Conservation (phyloP, 2,329 filamentous ascomycete species). For the Fusarium sp. region DNA sequence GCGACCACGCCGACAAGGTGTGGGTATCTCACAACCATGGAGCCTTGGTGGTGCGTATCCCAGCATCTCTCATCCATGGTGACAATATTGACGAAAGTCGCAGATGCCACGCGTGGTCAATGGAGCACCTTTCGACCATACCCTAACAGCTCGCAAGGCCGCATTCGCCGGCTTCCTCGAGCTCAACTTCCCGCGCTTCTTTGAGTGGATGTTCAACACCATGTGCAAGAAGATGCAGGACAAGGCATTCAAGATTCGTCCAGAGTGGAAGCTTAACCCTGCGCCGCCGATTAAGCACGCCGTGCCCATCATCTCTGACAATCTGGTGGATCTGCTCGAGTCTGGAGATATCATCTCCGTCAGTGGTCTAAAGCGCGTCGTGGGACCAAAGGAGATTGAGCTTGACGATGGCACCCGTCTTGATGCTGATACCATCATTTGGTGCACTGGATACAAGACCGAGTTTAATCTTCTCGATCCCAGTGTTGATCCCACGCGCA, state of each 20-base stretch:
- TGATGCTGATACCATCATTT: conserved; percentile 49
- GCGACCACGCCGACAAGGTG: conserved; percentile 51
- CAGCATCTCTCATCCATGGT: background rate
- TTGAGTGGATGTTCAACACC: conserved; percentile 39
- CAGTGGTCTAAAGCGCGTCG: conserved; percentile 43
- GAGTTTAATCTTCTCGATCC: conserved; percentile 47
- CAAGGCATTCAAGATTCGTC: conserved; percentile 40
- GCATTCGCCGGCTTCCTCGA: conserved; percentile 48
- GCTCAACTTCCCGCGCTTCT: conserved; percentile 33
- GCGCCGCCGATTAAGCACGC: conserved; percentile 41
- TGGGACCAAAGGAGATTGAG: conserved; percentile 42
- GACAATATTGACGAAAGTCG: background rate
- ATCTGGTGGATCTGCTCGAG: conserved; percentile 50
- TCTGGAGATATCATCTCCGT: conserved; percentile 52
- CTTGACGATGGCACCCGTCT: conserved; percentile 46
- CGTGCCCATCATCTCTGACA: conserved; percentile 45
- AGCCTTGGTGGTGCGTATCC: conserved; percentile 48
- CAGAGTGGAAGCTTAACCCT: conserved; percentile 47
- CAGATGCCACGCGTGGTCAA: conserved; percentile 48
- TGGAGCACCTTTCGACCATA: conserved; percentile 51
- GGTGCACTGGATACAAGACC: conserved; percentile 51
- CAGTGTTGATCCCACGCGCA: conserved; percentile 44
- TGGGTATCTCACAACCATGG: conserved; percentile 58
- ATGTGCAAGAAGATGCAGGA: conserved; percentile 42
- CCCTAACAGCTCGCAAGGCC: conserved; percentile 49